A percentile compares a stretch with the other conserved stretches of the same genome.
Evolutionary conservation across 1,139 yeast species (phyloP).

Genomic region (Yamadazyma atlantica): DNA sequence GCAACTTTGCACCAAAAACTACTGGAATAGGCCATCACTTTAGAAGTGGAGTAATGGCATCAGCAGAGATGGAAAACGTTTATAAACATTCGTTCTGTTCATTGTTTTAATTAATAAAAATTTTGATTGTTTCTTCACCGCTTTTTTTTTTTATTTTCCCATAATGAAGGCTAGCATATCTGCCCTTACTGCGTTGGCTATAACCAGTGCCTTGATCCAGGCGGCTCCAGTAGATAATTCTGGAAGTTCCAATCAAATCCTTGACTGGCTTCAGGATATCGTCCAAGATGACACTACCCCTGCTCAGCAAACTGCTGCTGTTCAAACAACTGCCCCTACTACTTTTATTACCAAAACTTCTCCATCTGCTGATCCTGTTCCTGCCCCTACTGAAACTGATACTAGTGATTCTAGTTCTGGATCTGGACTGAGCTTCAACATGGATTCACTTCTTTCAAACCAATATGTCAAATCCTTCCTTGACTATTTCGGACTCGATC

Average conservation of each 20-base stretch:
- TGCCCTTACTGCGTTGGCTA: conserved; percentile 5
- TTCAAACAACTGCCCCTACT: conserved; percentile 10
- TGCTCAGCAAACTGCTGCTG: conserved; percentile 5
- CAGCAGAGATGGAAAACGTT: neutral
- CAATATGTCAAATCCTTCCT: conserved; percentile 10
- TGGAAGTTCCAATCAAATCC: conserved; percentile 2
- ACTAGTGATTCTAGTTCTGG: conserved; percentile 4
- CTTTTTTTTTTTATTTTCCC: neutral
- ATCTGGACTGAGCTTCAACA: conserved; percentile 9
- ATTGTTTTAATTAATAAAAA: too few species aligned
- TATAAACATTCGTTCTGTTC: neutral
- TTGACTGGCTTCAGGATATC: conserved; percentile 6
- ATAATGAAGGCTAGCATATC: conserved; percentile 7
- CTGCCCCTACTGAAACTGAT: conserved; percentile 8
- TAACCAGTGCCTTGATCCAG: conserved; percentile 1
- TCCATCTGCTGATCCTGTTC: conserved; percentile 9
- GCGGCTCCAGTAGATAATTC: conserved; percentile 12
- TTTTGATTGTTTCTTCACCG: neutral
- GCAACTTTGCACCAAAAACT: neutral
- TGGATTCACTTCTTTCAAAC: conserved; percentile 13
- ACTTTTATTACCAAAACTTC: neutral
- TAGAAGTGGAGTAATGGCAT: neutral
- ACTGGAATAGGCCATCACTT: conserved; percentile 1
- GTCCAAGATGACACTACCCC: conserved; percentile 6
- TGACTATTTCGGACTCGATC: conserved; percentile 10